Conservation (phyloP, 805 yeast genomes). For the Peterozyma toletana region DNA sequence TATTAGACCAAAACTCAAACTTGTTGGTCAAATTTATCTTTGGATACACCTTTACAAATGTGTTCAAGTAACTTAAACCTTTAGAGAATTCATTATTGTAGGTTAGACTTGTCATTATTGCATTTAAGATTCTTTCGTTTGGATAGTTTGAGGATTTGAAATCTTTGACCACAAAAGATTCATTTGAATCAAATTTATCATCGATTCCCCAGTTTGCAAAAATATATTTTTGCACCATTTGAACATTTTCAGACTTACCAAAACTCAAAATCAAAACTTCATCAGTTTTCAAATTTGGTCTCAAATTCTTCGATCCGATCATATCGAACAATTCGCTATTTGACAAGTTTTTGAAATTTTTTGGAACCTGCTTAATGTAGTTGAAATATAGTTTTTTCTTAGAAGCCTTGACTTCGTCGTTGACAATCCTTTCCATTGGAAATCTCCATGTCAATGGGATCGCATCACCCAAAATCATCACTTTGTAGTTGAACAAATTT, state of each 20-base stretch:
- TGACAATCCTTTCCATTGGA: constrained; percentile 10
- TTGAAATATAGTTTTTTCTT: too few relatives aligned
- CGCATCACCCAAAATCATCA: constrained; percentile 17
- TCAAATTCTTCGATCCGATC: too few relatives aligned
- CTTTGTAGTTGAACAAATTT: constrained; percentile 9
- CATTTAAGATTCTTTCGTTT: constrained; percentile 13
- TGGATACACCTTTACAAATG: constrained; percentile 16
- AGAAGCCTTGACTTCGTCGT: constrained; percentile 8
- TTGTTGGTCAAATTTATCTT: constrained; percentile 13
- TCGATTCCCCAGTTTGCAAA: constrained; percentile 20
- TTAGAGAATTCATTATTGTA: constrained; percentile 19
- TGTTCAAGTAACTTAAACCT: constrained; percentile 18
- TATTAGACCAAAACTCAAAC: constrained; percentile 19
- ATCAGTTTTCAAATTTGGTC: constrained; percentile 16
- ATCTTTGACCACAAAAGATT: neutral
- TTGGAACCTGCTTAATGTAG: too few relatives aligned
- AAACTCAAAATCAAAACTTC: constrained; percentile 18
- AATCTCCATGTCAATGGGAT: constrained; percentile 17
- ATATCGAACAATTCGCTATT: too few relatives aligned
- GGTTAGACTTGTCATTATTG: constrained; percentile 21
- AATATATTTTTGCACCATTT: constrained; percentile 16
- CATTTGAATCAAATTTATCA: constrained; percentile 1
- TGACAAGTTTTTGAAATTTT: too few relatives aligned
- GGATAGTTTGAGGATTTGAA: constrained; percentile 16
- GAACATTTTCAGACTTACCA: constrained; percentile 19